Evolutionary conservation across 2,329 filamentous ascomycete genomes (phyloP).

Genomic region (Capronia americana): DNA sequence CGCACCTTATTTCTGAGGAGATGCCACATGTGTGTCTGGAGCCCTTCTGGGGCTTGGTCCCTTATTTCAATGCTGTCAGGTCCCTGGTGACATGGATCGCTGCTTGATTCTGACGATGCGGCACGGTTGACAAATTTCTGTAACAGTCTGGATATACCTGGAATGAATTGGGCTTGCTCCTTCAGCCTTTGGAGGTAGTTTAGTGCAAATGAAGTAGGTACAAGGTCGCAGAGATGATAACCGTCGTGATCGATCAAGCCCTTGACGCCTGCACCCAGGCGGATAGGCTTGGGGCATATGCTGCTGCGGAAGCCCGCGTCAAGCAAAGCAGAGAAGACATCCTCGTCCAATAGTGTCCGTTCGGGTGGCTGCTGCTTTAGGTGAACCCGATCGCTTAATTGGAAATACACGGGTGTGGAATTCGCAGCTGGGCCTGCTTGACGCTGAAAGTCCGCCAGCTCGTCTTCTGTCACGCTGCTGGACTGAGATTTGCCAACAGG

Average conservation of each 20-base stretch:
- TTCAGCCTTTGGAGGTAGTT: constrained; percentile 26
- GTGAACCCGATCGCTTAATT: neutral
- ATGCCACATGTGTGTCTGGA: constrained; percentile 26
- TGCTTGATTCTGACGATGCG: neutral
- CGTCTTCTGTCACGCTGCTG: neutral
- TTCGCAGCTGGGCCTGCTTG: neutral
- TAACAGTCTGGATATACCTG: constrained; percentile 25
- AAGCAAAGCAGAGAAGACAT: constrained; percentile 22
- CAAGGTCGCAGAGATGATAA: constrained; percentile 24
- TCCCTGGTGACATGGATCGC: neutral
- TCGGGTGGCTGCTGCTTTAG: constrained; percentile 1
- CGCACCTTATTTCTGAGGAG: constrained; percentile 22
- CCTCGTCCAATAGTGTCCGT: constrained; percentile 18
- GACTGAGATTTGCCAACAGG: neutral
- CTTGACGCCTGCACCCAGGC: constrained; percentile 23
- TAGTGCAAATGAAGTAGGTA: constrained; percentile 23
- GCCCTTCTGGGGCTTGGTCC: neutral
- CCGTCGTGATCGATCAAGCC: constrained; percentile 4
- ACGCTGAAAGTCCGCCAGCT: neutral
- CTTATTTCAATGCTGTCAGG: neutral
- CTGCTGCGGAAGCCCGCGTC: constrained; percentile 30
- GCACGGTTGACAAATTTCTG: constrained; percentile 12
- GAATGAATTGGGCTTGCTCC: constrained; percentile 22
- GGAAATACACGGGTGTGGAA: neutral
- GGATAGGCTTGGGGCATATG: constrained; percentile 24